phyloP scores from a whole-genome alignment of 495 filamentous ascomycete species.

The Penicillium silybi region DNA sequence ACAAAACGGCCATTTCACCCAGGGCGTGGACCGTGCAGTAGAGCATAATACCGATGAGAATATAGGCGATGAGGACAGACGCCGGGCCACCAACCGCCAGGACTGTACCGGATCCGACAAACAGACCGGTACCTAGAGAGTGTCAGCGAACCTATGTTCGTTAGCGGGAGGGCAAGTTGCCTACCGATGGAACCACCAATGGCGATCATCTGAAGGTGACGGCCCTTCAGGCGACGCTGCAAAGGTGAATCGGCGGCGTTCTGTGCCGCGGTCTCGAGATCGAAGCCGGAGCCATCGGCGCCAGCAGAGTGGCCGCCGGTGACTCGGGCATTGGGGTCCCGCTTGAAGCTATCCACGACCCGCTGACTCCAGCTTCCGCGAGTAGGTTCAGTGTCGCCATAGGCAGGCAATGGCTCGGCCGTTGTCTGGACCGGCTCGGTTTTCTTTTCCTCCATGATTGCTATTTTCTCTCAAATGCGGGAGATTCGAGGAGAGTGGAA shows the following conservation, averaged over 20 bases:
- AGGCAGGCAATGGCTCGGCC: conserved; percentile 29
- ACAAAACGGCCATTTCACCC: conserved; percentile 87
- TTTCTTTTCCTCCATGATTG: conserved; percentile 39
- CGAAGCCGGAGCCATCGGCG: conserved; percentile 63
- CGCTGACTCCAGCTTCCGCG: conserved; percentile 37
- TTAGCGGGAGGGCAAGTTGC: conserved; percentile 3
- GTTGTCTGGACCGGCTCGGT: conserved; percentile 23
- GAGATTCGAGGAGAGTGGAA: background rate
- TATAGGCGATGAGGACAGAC: conserved; percentile 76
- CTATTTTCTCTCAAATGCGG: background rate
- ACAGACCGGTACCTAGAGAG: conserved; percentile 73
- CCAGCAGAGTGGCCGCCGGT: conserved; percentile 50
- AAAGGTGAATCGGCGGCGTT: conserved; percentile 76
- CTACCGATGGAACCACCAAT: conserved; percentile 92
- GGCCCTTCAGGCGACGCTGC: conserved; percentile 69
- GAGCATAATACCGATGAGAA: conserved; percentile 81
- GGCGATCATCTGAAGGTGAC: conserved; percentile 95
- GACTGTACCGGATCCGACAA: conserved; percentile 80
- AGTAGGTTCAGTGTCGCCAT: conserved; percentile 37
- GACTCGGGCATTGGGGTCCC: conserved; percentile 65
- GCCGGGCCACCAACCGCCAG: conserved; percentile 79
- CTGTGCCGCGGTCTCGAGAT: conserved; percentile 68
- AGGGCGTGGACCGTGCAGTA: conserved; percentile 90
- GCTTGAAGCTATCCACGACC: conserved; percentile 74
- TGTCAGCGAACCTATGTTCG: background rate